Conservation (phyloP, 352 stramenopile genomes). For the Phytophthora rubi region DNA sequence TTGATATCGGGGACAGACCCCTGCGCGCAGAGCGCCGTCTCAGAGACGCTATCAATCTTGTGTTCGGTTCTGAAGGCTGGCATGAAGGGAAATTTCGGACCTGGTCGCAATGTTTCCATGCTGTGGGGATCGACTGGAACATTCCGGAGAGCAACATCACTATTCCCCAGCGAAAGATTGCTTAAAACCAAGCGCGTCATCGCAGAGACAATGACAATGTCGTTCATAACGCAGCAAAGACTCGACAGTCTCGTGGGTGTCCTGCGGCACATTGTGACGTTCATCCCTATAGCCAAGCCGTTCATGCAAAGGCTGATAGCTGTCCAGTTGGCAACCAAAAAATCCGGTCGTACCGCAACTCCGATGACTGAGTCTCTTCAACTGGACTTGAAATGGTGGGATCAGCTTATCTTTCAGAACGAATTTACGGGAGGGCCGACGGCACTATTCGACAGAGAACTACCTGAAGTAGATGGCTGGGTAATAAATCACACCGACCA, state of each 20-base stretch:
- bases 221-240: background rate
- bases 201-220: background rate
- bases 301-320: background rate
- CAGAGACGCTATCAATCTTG: background rate
- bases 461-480: no score
- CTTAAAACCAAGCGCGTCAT: background rate
- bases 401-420: background rate
- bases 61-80: background rate
- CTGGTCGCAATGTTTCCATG: background rate
- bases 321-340: background rate
- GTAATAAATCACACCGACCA: no score
- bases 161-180: background rate
- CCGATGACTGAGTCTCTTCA: background rate
- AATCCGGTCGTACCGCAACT: background rate
- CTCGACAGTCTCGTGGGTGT: background rate
- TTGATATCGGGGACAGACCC: background rate
- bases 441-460: no score
- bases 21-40: background rate
- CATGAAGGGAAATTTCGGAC: background rate
- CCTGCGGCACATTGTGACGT: background rate
- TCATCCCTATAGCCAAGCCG: background rate
- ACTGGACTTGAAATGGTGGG: background rate
- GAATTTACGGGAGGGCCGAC: background rate
- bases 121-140: background rate
- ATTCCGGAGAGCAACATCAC: background rate